Base-by-base conservation (phyloP, 768 basidiomycete species). In the Leccinum subgranulosum region DNA sequence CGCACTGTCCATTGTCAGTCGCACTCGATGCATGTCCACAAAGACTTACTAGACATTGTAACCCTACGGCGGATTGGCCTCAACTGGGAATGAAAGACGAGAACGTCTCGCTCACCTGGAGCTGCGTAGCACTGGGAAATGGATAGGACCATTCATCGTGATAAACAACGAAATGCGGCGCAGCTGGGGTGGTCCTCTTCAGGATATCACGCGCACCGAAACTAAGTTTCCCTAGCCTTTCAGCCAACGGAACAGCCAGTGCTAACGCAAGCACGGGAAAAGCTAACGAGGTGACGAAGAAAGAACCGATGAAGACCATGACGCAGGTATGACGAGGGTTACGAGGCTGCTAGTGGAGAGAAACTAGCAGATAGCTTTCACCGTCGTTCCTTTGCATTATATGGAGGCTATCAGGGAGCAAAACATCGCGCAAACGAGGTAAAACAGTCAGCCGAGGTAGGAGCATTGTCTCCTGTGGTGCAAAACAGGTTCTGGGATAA, bases 141-240 rank as follows among this genome's bases (percentile, higher is more conserved):
- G 79, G 78, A 45, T 68, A 67, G 11, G 79, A 75, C 56, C 69
- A 83, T 23, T 66, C 60, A 52, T 78, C 77, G 49, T 72, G 66
- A 58, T 79, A 78, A 14, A 69, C 64, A 3, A 76, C 47, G 21
- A 75, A 87, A 59, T 81, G 77, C 23, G 84, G 85, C 4, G 81
- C 75, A 29, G 77, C 73, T 0, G 78, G 76, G 8, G 48, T 33
- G 0, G 65, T 29, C 48, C 48, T 54, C 58, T 55, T 61, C 34
- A 66, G 19, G 6, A 68, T 15, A 4, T 58, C 64, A 31, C 61
- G 60, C 23, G 67, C 68, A 3, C 27, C 46, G 1, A 54, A 60
- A 45, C 51, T 67, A 29, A 68, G 60, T 29, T 23, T 33, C 23
- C n/a, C 51, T 17, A 68, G 41, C 52, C 52, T 69, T 11, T 65